Evolutionary conservation across 306 rosid species (phyloP), one percentile per base, ranked within the genome.

Genomic region (Chamaecrista fasciculata): DNA sequence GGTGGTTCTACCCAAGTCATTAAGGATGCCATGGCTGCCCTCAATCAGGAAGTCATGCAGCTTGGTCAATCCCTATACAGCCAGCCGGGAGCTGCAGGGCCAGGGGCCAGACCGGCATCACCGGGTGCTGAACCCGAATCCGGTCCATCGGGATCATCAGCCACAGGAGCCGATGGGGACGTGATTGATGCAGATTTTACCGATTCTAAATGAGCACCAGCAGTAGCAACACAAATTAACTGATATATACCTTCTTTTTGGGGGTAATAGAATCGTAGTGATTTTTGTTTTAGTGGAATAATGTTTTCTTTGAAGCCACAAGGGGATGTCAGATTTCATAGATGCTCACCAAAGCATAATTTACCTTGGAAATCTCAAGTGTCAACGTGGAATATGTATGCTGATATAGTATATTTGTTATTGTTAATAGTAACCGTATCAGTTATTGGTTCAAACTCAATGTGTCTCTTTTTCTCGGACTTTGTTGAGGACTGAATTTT

Each of bases 41-140:
- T 93, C 18, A 93, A 93, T 42, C 98, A 93, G 81, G 98, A 93
- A 75, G 96, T 92, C 28, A 92, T 92, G 97, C 97, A 92, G 74
- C 79, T 92, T 42, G 95, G 96, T 8, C 95, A 92, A 75, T 89
- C 96, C 37, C 80, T 89, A 3, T 92, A 92, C 87, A 89, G 84
- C 83, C 97, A 92, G 74, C 92, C 96, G 0, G 93, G 93, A 61
- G 80, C 91, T 18, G 53, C 80, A 0, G 87, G 87, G 0, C 49
- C 82, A 0, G 87, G 91, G 0, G 60, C 77, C 6, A 85, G 85
- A 0, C 81, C 85, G 11, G 15, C 91, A 0, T 62, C 88, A 2
- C 88, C 93, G 0, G 89, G 89, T 31, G 66, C 46, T 0, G 92
- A 87, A 44, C 39, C 96, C 29, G 92, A 87, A 44, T 44, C 96